Evolutionary conservation across 2,329 filamentous ascomycete species (phyloP), one percentile per base, ranked within the genome.

Genomic region (Sporothrix brasiliensis): DNA sequence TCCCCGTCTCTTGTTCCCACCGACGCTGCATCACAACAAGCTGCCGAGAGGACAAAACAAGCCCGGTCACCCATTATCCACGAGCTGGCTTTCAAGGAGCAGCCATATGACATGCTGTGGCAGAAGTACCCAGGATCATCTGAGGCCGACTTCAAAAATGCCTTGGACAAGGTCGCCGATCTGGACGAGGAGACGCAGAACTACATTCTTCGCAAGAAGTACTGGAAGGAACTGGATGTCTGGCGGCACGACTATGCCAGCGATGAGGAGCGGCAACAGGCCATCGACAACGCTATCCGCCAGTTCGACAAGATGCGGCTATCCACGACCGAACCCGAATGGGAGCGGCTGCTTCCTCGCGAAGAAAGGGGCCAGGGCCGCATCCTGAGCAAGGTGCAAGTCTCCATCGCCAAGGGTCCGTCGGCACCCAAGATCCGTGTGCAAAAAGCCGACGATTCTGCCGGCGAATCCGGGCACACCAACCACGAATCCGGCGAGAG

Each of bases 191-290:
- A 80, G 2, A 79, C 79, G 4, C 82, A 85, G 72, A 87, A 83
- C 73, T 90, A 85, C 83, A 78, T 80, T 47, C 78, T 90, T 74
- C 83, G 84, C 72, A 87, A 86, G 78, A 79, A 81, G 30, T 86
- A 83, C 73, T 90, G 85, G 84, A 89, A 85, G 77, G 88, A 90
- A 73, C 81, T 90, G 16, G 87, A 90, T 74, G 86, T 89, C 27
- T 90, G 86, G 83, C 85, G 83, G 70, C 89, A 88, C 76, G 80
- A 85, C 39, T 90, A 90, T 75, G 80, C 81, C 58, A 81, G 77
- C 50, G 78, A 83, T 21, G 83, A 85, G 44, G 83, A 88, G 72
- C 85, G 88, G 41, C 82, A 92, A 76, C 79, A 83, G 75, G 84
- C 86, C 73, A 85, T 90, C 76, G 82, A 91, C 78, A 84, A 88